These are phyloP conservation scores for Lactarius sanguifluus DNA, from an alignment of 768 basidiomycete species.

Conservation along the genomic window DNA sequence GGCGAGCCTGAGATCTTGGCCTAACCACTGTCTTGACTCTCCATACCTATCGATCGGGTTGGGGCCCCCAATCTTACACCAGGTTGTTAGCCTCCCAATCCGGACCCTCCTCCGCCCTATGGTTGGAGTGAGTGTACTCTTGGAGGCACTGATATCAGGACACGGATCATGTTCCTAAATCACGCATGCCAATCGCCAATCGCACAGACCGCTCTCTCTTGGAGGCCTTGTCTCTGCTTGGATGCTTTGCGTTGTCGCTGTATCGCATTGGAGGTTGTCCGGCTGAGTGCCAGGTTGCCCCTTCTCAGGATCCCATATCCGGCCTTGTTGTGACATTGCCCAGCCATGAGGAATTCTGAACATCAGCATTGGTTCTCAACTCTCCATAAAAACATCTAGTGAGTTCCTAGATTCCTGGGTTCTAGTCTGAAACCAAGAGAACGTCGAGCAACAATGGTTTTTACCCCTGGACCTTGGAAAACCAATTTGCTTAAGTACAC, in stretches of 20 bases:
- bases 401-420: not conserved
- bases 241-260: not conserved
- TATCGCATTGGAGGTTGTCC: not conserved
- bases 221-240: not conserved
- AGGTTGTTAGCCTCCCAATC: not conserved
- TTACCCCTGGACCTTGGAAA: not conserved
- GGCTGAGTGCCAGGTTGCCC: not conserved
- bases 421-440: not conserved
- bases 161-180: not conserved
- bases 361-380: not conserved
- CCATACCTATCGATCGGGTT: not conserved
- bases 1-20: not conserved
- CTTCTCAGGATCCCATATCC: not conserved
- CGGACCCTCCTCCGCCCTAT: not conserved
- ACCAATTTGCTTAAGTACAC: not conserved
- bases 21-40: not conserved
- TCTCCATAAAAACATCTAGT: not conserved
- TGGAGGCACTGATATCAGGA: not conserved
- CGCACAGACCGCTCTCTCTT: not conserved
- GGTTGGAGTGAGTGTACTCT: not conserved
- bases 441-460: not conserved
- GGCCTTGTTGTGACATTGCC: not conserved
- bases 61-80: not conserved
- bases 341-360: not conserved
- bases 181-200: not conserved